Conservation (phyloP, 1,284 basidiomycete species). For the Sporisorium reilianum region DNA sequence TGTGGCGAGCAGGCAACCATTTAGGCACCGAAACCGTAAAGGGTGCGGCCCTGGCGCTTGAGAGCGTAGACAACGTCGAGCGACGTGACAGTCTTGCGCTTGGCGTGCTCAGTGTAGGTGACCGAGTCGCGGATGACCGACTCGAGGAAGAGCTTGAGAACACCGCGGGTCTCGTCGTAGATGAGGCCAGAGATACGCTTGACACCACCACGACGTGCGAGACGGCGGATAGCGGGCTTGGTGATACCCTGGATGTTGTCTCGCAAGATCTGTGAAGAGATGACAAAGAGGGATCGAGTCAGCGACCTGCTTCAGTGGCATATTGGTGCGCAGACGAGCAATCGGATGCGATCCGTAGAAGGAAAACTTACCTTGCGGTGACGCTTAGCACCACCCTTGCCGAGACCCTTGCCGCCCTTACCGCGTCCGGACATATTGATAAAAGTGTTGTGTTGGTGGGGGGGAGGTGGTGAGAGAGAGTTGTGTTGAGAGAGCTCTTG, state of each 20-base stretch:
- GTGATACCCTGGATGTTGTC: constrained; percentile 76
- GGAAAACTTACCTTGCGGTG: constrained; percentile 66
- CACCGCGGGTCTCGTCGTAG: constrained; percentile 93
- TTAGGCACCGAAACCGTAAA: constrained; percentile 76
- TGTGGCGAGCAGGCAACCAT: constrained; percentile 20
- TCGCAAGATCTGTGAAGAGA: constrained; percentile 57
- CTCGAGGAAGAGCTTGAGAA: constrained; percentile 83
- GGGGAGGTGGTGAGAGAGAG: constrained; percentile 25
- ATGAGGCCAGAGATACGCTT: constrained; percentile 81
- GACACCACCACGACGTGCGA: constrained; percentile 84
- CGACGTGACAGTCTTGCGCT: constrained; percentile 90
- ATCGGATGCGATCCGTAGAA: neutral
- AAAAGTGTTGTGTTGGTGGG: constrained; percentile 34
- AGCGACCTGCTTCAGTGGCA: constrained; percentile 16
- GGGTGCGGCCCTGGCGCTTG: constrained; percentile 82
- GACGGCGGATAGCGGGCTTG: constrained; percentile 93
- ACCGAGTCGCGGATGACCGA: constrained; percentile 89
- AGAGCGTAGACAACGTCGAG: constrained; percentile 93
- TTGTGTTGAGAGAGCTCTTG: constrained; percentile 31
- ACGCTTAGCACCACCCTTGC: constrained; percentile 70
- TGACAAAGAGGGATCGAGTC: neutral
- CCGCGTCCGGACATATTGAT: constrained; percentile 67
- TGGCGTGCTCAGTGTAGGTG: constrained; percentile 93
- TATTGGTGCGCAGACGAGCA: neutral
- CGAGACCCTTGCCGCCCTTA: constrained; percentile 70